A percentile compares a stretch with the other conserved stretches of the same genome.
Evolutionary conservation across 345 rosid species (phyloP).

Genomic region (Citrus maxima): DNA sequence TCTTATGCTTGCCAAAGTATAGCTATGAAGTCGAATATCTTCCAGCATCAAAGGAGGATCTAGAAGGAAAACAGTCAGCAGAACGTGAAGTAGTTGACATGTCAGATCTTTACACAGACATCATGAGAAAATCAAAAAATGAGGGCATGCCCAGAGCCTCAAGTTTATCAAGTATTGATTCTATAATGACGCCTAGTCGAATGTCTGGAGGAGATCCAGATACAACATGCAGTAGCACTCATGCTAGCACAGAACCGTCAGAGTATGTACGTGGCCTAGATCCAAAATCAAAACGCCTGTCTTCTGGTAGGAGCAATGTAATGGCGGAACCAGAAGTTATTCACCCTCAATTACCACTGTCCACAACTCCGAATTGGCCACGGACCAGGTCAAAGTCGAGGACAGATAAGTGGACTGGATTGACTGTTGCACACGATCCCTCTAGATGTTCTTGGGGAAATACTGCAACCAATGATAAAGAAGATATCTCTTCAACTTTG

Average conservation of each 20-base stretch:
- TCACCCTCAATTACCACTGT: conserved; percentile 75
- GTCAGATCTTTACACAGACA: conserved; percentile 78
- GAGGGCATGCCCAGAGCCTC: conserved; percentile 96
- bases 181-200: conserved; percentile 80
- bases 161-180: conserved; percentile 94
- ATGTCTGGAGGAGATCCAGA: conserved; percentile 82
- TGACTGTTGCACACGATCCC: conserved; percentile 64
- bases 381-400: conserved; percentile 95
- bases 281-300: conserved; percentile 81
- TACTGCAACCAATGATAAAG: conserved; percentile 71
- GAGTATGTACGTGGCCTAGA: conserved; percentile 93
- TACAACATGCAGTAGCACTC: conserved; percentile 62
- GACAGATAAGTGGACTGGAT: conserved; percentile 84
- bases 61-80: conserved; percentile 45
- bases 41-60: conserved; percentile 71
- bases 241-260: conserved; percentile 87
- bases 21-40: conserved; percentile 93
- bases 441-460: conserved; percentile 83
- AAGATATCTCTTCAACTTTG: conserved; percentile 90
- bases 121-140: conserved; percentile 71
- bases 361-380: conserved; percentile 92
- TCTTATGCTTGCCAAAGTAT: conserved; percentile 94
- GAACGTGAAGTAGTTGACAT: conserved; percentile 62
- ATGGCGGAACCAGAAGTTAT: conserved; percentile 83
- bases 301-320: conserved; percentile 72